Evolutionary conservation across 1,284 basidiomycete genomes (phyloP), one percentile per base, ranked within the genome.

Genomic region (Sporisorium graminicola): DNA sequence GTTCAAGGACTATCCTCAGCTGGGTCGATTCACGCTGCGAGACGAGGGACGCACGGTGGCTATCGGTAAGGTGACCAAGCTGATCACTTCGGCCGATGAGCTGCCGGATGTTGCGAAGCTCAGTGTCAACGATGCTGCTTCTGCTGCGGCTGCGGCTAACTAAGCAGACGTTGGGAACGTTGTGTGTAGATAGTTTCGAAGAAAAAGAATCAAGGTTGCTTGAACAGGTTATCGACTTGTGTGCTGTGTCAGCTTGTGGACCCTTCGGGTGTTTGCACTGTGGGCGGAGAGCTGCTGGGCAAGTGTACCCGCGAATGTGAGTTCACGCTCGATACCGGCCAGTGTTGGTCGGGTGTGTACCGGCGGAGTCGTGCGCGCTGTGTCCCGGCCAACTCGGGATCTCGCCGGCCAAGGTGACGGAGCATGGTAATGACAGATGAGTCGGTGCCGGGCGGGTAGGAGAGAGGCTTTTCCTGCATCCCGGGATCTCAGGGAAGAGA

Each of bases 41-140:
- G 84, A 85, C 62, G 84, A 85, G 61, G 84, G 84, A 22, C 68
- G 79, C 14, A 85, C 84, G 5, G 70, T 85, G 13, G 84, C 81
- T 13, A 84, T 85, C 46, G 84, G 84, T 16, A 84, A 84, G 63
- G 82, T 85, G 52, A 83, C 81, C 58, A 85, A 84, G 77, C 64
- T 84, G 14, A 73, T 82, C 46, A 74, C 68, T 1, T 58, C 52
- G 18, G 58, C 76, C n/a, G 78, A 80, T 13, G 78, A 80, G 43
- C 24, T 78, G 67, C 82, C 79, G 22, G 79, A 82, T 27, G 64
- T 83, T 14, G 68, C 67, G 42, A 81, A 82, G 67, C 62, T 83
- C 31, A 66, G 57, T 16, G 47, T 81, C 18, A 68, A 56, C n/a
- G 66, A 77, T 43, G 72, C 72, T 43, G 49, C 63, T 24, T 33